Conservation (phyloP, 1,284 basidiomycete genomes). For the Fistulina hepatica region DNA sequence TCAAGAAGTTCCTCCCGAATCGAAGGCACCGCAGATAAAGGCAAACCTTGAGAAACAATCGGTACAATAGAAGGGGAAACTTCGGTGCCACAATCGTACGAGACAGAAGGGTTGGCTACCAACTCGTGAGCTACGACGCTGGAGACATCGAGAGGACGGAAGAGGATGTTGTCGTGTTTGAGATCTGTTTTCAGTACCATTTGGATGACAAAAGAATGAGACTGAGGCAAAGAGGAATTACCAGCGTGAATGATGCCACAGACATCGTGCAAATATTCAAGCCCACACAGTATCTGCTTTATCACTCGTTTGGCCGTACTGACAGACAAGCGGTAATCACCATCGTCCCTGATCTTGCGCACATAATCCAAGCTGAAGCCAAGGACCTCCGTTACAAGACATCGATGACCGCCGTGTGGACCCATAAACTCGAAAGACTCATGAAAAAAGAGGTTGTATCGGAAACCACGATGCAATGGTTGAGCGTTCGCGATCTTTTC, state of each 20-base stretch:
- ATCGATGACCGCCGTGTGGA: background rate
- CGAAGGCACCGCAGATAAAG: background rate
- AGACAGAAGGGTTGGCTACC: background rate
- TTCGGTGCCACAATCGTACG: constrained; percentile 4
- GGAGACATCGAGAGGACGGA: constrained; percentile 2
- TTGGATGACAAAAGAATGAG: too few relatives aligned
- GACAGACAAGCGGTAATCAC: background rate
- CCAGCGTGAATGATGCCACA: background rate
- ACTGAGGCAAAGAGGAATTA: background rate
- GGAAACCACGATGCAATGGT: background rate
- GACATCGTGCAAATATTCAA: background rate
- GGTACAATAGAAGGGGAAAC: constrained; percentile 2
- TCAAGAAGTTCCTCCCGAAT: background rate
- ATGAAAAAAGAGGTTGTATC: background rate
- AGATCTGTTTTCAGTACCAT: constrained; percentile 3
- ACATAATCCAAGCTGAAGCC: background rate
- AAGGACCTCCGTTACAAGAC: background rate
- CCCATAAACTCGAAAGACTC: background rate
- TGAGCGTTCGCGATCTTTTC: background rate
- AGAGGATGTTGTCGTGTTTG: constrained; percentile 10
- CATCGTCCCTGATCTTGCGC: background rate
- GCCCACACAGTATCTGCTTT: background rate
- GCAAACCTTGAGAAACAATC: constrained; percentile 3
- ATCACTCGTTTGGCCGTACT: background rate
- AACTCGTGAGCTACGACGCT: constrained; percentile 3